Base-by-base conservation (phyloP, 2,329 filamentous ascomycete species). In the Talaromyces pinophilus region DNA sequence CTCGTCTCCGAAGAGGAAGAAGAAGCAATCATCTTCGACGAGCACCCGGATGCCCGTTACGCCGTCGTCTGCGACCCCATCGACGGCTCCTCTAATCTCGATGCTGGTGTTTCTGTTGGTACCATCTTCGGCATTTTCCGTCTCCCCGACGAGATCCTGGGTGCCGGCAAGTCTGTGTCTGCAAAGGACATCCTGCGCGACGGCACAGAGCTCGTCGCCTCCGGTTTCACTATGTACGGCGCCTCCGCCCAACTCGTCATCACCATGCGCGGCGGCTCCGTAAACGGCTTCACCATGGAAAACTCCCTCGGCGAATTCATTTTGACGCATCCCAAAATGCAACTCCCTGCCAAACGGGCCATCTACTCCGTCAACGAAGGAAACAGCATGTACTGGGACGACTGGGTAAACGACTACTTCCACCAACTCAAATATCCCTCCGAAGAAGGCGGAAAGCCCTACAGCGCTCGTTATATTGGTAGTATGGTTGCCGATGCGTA, bases 181-280 rank as follows among this genome's bases (percentile, higher is more conserved):
- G 75, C 76, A 42, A 71, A 96, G 75, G 93, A 98, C 78, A 87
- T 99, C 68, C 86, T 98, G 67, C 89, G 89, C 80, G 91, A 95
- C 0, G 95, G 95, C 65, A 94, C 91, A 1, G 93, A 97, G 81
- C 87, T 98, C 71, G 87, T 98, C 22, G 94, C 95, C 42, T 90
- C 92, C 25, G 95, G 95, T n/a, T 99, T 99, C 86, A 99, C 95
- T 81, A 99, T 99, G 95, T 99, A 99, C 82, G 95, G 95, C 76
- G 95, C 95, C 72, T 97, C 93, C 2, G 89, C 95, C 3, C 94
- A 98, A 83, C 86, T 99, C 55, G 95, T 99, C 74, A 91, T 99
- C 77, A 99, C 95, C 72, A 97, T 98, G 93, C 92, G 90, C 81
- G 92, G 89, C 71, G 92, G 93, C 70, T 87, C 82, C 69, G 95